A percentile compares a stretch with the other conserved stretches of the same genome.
These are phyloP conservation scores for Colletotrichum cereale DNA, from an alignment of 2,329 filamentous ascomycete genomes.

Conservation along the genomic window DNA sequence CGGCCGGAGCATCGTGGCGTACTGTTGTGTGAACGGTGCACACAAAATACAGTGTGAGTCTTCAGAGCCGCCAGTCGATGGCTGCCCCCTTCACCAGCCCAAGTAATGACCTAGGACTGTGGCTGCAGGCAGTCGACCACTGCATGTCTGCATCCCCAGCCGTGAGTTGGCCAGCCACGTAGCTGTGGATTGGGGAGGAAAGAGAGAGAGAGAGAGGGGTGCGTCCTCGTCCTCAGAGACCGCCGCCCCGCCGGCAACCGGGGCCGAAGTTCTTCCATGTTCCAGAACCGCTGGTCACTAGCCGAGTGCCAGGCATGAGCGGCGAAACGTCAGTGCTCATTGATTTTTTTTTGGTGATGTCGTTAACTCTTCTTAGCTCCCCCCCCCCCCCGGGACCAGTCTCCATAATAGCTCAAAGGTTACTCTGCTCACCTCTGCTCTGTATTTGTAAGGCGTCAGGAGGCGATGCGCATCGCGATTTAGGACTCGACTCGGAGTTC, in stretches of 20 bases:
- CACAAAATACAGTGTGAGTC: not conserved
- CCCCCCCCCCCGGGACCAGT: conserved; percentile 4
- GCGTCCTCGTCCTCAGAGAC: not conserved
- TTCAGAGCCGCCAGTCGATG: not conserved
- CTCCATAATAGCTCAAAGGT: conserved; percentile 35
- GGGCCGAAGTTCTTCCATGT: conserved; percentile 36
- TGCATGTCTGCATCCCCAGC: not conserved
- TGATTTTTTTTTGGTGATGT: conserved; percentile 38
- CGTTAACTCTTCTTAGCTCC: conserved; percentile 27
- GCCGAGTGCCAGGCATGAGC: not conserved
- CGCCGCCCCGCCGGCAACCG: conserved; percentile 13
- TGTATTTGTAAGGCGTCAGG: conserved; percentile 40
- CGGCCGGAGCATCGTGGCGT: not conserved
- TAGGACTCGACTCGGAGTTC: conserved; percentile 33
- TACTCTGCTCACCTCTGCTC: conserved; percentile 28
- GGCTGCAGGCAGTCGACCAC: conserved; percentile 2
- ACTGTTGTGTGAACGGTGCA: too few relatives aligned
- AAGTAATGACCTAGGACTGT: too few relatives aligned
- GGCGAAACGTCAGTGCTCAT: conserved; percentile 39
- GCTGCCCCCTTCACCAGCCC: not conserved
- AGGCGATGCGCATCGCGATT: conserved; percentile 33
- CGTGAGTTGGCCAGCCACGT: not conserved
- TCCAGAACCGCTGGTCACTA: conserved; percentile 6
- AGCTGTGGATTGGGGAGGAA: not conserved
- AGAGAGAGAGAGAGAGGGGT: too few relatives aligned